Evolutionary conservation across 2,329 filamentous ascomycete genomes (phyloP), one percentile per base, ranked within the genome.

Genomic region (Botrytis deweyae): DNA sequence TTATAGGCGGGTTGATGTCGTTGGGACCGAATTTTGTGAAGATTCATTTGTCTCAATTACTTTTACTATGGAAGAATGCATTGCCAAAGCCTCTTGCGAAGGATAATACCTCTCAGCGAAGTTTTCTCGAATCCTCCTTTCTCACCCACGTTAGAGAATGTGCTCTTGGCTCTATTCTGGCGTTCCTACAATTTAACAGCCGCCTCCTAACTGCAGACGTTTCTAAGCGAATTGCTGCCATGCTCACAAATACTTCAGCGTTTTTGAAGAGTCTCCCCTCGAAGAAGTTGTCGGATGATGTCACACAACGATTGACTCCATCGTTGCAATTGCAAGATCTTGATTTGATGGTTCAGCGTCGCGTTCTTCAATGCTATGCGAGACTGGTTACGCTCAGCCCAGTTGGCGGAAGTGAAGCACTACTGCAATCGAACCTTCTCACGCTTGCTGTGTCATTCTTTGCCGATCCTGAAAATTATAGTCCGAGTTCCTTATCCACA

Each of bases 11-110:
- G 0, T 85, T 99, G 72, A 98, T 98, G 95, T 94, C 95, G 0
- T 87, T 99, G 0, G 96, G 96, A 0, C 95, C 96, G 6, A 98
- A 97, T 82, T 99, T 99, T 82, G 95, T 98, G 82, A 99, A 99
- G 84, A 98, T 98, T 38, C 96, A 99, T 83, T 87, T 99, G 12
- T 95, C 95, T 3, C 96, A 99, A 80, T 87, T 99, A 36, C 89
- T 99, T 73, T 85, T 99, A 14, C 85, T 99, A 10, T 99, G 96
- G 96, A 97, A 97, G 83, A 99, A 98, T 82, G 95, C 96, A 0
- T 87, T 99, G 18, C 95, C 97, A 0, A 97, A 97, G 80, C 95
- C 97, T 9, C 84, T 98, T n/a, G 91, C 94, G 49, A 97, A 94
- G 81, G 95, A 98, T 78, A 97, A 96, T 77, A 93, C 94, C 69